These are phyloP conservation scores for Scheffersomyces lignosus DNA, from an alignment of 805 yeast genomes.

Conservation along the genomic window DNA sequence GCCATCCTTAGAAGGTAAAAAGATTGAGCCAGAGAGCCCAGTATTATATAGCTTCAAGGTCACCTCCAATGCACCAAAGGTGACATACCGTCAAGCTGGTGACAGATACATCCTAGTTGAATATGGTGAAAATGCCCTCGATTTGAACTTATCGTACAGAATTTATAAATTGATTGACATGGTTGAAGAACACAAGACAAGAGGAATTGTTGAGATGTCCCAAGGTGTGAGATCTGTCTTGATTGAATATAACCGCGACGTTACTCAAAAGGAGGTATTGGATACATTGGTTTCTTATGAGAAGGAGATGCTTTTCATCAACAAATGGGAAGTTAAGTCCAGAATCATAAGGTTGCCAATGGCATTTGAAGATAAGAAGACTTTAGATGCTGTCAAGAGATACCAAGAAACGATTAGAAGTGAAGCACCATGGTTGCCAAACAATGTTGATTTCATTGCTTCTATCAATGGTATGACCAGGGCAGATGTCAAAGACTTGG, in stretches of 20 bases:
- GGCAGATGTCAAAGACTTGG: slow-evolving; percentile 73
- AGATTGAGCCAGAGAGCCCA: slow-evolving; percentile 60
- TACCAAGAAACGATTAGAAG: slow-evolving; percentile 92
- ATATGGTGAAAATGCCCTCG: slow-evolving; percentile 87
- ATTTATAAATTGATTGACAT: slow-evolving; percentile 77
- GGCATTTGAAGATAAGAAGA: slow-evolving; percentile 93
- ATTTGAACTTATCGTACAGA: slow-evolving; percentile 80
- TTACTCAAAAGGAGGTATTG: slow-evolving; percentile 63
- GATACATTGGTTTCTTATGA: slow-evolving; percentile 72
- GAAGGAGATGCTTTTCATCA: slow-evolving; percentile 66
- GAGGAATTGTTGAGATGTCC: slow-evolving; percentile 92
- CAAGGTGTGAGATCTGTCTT: slow-evolving; percentile 96
- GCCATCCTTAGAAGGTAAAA: slow-evolving; percentile 27
- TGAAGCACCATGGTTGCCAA: slow-evolving; percentile 96
- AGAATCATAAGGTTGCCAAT: slow-evolving; percentile 84
- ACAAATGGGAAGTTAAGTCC: slow-evolving; percentile 84
- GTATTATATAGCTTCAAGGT: slow-evolving; percentile 55
- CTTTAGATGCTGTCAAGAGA: slow-evolving; percentile 85
- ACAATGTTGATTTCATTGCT: slow-evolving; percentile 93
- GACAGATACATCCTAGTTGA: slow-evolving; percentile 90
- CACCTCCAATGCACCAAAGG: slow-evolving; percentile 58
- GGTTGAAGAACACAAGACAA: slow-evolving; percentile 63
- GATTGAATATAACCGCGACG: slow-evolving; percentile 74
- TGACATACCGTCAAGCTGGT: slow-evolving; percentile 94
- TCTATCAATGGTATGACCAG: slow-evolving; percentile 81